Conservation (phyloP, 2,329 filamentous ascomycete species). For the Monilinia polystroma region DNA sequence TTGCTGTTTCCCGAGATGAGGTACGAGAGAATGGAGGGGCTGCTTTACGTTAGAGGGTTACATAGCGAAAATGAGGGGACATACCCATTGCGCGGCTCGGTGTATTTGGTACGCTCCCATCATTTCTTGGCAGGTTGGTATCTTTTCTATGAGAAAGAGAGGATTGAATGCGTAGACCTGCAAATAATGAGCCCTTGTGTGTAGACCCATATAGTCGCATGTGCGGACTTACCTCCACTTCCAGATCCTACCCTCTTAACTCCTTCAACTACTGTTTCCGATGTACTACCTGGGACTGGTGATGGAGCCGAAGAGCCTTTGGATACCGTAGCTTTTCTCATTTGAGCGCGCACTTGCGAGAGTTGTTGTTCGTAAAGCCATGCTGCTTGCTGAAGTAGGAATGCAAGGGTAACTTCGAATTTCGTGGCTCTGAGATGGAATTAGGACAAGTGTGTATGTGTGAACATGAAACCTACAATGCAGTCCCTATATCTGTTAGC, state of each 20-base stretch:
- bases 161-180: constrained; percentile 37
- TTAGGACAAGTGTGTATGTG: not conserved
- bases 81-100: constrained; percentile 33
- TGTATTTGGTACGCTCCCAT: constrained; percentile 31
- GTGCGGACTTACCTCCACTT: constrained; percentile 37
- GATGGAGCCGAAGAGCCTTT: constrained; percentile 57
- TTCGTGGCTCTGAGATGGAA: constrained; percentile 57
- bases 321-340: constrained; percentile 69
- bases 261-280: constrained; percentile 44
- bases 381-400: constrained; percentile 88
- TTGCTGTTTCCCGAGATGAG: constrained; percentile 38
- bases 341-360: constrained; percentile 84
- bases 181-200: not conserved
- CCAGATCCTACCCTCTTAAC: constrained; percentile 54
- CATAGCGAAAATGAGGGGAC: not conserved
- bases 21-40: constrained; percentile 39
- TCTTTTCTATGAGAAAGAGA: constrained; percentile 38
- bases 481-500: constrained; percentile 59
- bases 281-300: constrained; percentile 53
- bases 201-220: constrained; percentile 31
- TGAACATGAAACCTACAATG: constrained; percentile 58
- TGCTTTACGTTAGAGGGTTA: constrained; percentile 26
- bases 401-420: constrained; percentile 83
- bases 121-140: constrained; percentile 32
- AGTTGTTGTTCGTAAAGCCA: constrained; percentile 92